Base-by-base conservation (phyloP, 805 yeast genomes). In the Saturnispora hagleri region DNA sequence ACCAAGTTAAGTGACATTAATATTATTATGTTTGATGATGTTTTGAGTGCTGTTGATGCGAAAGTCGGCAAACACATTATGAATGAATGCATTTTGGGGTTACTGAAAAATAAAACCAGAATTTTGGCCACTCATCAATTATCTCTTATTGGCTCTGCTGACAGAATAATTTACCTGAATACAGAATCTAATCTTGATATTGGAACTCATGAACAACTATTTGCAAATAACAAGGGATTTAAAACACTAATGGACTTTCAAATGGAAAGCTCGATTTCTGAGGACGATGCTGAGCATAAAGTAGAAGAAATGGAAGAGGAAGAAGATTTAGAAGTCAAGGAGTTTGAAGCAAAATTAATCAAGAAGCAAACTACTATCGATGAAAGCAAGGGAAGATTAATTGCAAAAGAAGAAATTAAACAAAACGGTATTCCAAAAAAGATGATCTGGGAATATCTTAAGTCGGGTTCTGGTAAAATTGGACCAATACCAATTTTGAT, bases 41-140 rank as follows among this genome's bases (percentile, higher is more conserved):
- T 86, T 15, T 72, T 87, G 52, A 80, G 87, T 69, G 95, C 95
- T 5, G 95, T 87, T 7, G 95, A 87, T 66, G 89, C 91, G 33
- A 81, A 86, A 60, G 95, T 86, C 44, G 95, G 93, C n/a, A 78
- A 77, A 52, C 89, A 82, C 59, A 84, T 87, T 48, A 79, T 86
- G 76, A 74, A 79, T 31, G 72, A 80, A 28, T 88, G 95, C 68
- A 67, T 88, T 42, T 57, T 74, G 52, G 88, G 84, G 0, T 54
- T 78, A 12, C 61, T 88, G 54, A 67, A 67, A 35, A 66, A 67
- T 17, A 80, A 77, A 58, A 88, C 96, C 0, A 72, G 90, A 56
- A 60, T 89, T 8, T 70, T 88, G 58, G 93, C 93, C 2, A 88
- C 96, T 0, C 96, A 88, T 65, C 95, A 89, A 63, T 68, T 87